Base-by-base conservation (phyloP, 306 rosid genomes). In the Casuarina equisetifolia region DNA sequence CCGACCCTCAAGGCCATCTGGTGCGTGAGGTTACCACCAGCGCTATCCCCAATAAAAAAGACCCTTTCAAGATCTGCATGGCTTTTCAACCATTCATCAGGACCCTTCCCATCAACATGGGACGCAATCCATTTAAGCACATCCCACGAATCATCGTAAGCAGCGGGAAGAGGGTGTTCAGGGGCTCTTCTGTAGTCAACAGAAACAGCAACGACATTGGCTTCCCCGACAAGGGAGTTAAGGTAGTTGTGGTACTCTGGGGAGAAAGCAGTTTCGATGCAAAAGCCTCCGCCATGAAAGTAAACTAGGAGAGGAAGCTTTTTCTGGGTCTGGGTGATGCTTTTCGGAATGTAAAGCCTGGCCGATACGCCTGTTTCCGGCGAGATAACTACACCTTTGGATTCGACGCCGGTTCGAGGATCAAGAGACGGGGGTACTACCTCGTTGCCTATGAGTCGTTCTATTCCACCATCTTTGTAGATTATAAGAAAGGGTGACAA, bases 251-350 rank as follows among this genome's bases (percentile, higher is more conserved):
- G 89, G 87, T 88, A 93, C 20, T 43, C 48, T 0, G 96, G 81
- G 0, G 91, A 91, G 39, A 75, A 87, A 0, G 97, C 88, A 2
- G 93, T 69, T 68, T 89, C 92, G 55, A 93, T 72, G 76, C 84
- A 68, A 83, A 93, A 91, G 3, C 80, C 93, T 11, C 98, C 94
- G 9, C 98, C 98, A 39, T 93, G 98, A 32, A 88, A 51, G 74
- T 91, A 91, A 9, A 91, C 70, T 0, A 93, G 52, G 3, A 93
- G 76, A 50, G 98, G 98, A 54, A 93, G 88, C 80, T 66, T 66
- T 40, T 90, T 90, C 8, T 70, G 78, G 5, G 55, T 38, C 16
- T 54, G 82, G 16, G 48, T 55, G 5, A 17, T 40, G 20, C 71
- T 7, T 71, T 81, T 89, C 49, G 97, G 93, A 40, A 85, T 53